Base-by-base conservation (phyloP, 2,329 filamentous ascomycete genomes). In the Madurella mycetomatis region DNA sequence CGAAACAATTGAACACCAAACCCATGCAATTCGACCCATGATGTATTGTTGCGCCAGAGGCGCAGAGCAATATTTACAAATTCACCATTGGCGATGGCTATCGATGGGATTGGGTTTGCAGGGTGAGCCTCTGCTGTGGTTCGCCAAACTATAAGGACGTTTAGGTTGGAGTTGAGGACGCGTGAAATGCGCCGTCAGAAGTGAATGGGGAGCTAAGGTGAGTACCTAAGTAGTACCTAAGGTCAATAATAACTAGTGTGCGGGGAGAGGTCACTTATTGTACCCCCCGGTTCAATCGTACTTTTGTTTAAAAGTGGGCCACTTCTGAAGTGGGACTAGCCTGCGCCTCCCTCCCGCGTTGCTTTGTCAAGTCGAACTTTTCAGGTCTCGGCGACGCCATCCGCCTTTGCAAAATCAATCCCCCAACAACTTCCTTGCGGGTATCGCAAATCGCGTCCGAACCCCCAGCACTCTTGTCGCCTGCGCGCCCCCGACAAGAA, bases 401-500 rank as follows among this genome's bases (percentile, higher is more conserved):
- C 61, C 51, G 57, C 60, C 59, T 60, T 58, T 58, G 55, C 53
- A 45, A 64, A 57, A 59, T 59, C 55, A 56, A 56, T 61, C 56
- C 64, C 67, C 67, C 69, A 69, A 73, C 67, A 70, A 70, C 72
- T 69, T 70, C 73, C 68, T 64, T 60, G 58, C 65, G 60, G 64
- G 58, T 73, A 79, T 76, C 74, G 72, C 69, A 71, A 73, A 74
- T 74, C 80, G 79, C 76, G 76, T 77, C 78, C 72, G 71, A 32
- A 69, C 73, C 74, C 74, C 73, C 72, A 70, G 70, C 71, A 65
- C 65, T 60, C 58, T 59, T 64, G 63, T 62, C 63, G 65, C 58
- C 59, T 55, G 63, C 66, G 66, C 64, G 53, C 56, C 54, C 63
- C 64, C 67, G 69, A 70, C 64, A 67, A 64, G 61, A 56, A 56